Evolutionary conservation across 1,284 basidiomycete genomes (phyloP).

Genomic region (Coniferiporia weirii): DNA sequence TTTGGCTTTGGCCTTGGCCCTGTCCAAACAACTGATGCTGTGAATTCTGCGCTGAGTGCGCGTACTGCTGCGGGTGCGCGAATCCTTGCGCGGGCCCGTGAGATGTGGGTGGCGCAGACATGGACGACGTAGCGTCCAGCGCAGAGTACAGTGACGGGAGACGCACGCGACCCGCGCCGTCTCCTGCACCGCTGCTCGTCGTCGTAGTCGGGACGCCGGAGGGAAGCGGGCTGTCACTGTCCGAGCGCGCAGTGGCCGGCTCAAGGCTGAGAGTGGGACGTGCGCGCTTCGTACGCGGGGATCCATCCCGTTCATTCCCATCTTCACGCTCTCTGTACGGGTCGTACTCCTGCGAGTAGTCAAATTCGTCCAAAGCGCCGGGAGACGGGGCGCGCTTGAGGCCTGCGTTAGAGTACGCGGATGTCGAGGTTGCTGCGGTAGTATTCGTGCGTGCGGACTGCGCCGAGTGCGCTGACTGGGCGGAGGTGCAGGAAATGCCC

Average conservation of each 20-base stretch:
- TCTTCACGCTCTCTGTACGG: neutral
- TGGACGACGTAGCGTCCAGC: neutral
- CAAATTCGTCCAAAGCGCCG: conserved; percentile 24
- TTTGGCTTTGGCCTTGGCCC: conserved; percentile 2
- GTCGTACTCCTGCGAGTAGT: conserved; percentile 17
- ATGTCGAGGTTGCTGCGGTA: conserved; percentile 57
- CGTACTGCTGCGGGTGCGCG: too few species aligned
- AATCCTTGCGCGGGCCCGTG: too few species aligned
- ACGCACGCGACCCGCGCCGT: neutral
- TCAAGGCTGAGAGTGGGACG: conserved; percentile 11
- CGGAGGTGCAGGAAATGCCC: too few species aligned
- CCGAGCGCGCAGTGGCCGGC: neutral
- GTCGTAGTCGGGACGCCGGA: too few species aligned
- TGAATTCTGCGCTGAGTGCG: too few species aligned
- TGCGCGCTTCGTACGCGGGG: conserved; percentile 5
- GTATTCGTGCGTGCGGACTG: conserved; percentile 28
- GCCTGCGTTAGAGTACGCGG: conserved; percentile 30
- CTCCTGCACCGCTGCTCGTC: too few species aligned
- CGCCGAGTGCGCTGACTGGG: too few species aligned
- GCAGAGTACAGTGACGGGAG: conserved; percentile 12
- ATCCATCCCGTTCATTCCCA: neutral
- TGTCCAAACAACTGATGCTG: too few species aligned
- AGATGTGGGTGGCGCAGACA: too few species aligned
- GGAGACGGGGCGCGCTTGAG: conserved; percentile 53
- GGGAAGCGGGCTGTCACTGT: neutral